A percentile compares a stretch with the other conserved stretches of the same genome.
Evolutionary conservation across 345 rosid genomes (phyloP).

Genomic region (Brassica cretica): DNA sequence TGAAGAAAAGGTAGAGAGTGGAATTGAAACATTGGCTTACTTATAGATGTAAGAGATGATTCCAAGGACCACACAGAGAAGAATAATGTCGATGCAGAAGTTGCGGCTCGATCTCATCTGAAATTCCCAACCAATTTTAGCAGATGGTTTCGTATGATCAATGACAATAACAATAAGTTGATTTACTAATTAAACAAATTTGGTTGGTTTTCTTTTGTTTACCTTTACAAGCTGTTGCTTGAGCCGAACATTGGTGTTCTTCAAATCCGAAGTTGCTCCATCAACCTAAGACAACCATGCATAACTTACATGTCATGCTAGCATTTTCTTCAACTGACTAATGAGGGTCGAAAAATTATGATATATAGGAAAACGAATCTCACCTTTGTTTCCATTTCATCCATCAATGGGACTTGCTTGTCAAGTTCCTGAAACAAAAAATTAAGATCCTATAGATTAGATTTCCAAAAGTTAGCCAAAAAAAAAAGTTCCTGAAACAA

Average conservation of each 20-base stretch:
- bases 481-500: constrained; percentile 52
- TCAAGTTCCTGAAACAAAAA: constrained; percentile 63
- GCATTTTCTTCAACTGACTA: constrained; percentile 1
- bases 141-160: background rate
- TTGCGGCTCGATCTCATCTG: constrained; percentile 76
- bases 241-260: constrained; percentile 71
- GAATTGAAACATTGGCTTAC: constrained; percentile 43
- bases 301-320: background rate
- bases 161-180: background rate
- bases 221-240: constrained; percentile 72
- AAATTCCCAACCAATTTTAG: constrained; percentile 3
- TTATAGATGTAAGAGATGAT: constrained; percentile 68
- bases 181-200: constrained; percentile 7
- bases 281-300: constrained; percentile 57
- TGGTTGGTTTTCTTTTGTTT: constrained; percentile 22
- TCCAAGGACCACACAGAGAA: constrained; percentile 70
- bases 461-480: too few species aligned
- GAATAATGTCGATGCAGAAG: constrained; percentile 72
- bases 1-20: background rate
- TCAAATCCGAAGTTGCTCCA: constrained; percentile 62
- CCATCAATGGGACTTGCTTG: constrained; percentile 77
- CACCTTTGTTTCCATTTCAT: constrained; percentile 83
- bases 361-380: constrained; percentile 15
- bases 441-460: too few species aligned
- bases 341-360: background rate